Conservation (phyloP, 345 rosid genomes). For the Eucalyptus curtisii region DNA sequence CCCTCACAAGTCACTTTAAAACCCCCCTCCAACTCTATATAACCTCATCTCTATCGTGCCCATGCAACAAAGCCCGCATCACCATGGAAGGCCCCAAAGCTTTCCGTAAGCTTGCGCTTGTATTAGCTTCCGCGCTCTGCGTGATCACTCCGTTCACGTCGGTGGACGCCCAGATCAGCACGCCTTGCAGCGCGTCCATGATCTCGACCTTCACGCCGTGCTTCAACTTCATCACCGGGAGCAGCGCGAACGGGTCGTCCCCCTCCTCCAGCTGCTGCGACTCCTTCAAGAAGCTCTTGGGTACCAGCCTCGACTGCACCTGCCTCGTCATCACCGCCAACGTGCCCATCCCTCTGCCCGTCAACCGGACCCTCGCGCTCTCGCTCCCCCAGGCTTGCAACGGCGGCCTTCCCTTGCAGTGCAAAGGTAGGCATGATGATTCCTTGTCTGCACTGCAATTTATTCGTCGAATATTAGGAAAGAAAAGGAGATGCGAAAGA, state of each 20-base stretch:
- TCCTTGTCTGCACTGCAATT: background rate
- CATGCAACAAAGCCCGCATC: background rate
- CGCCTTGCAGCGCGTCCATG: slow-evolving; percentile 77
- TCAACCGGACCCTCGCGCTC: slow-evolving; percentile 52
- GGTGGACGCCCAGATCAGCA: slow-evolving; percentile 48
- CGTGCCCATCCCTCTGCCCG: slow-evolving; percentile 60
- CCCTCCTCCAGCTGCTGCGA: slow-evolving; percentile 62
- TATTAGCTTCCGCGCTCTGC: background rate
- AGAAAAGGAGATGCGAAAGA: background rate
- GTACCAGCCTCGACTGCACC: slow-evolving; percentile 45
- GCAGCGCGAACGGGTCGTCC: slow-evolving; percentile 36
- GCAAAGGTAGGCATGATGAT: slow-evolving; percentile 37
- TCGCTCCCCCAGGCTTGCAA: slow-evolving; percentile 66
- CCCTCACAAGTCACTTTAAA: background rate
- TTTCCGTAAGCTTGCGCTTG: background rate
- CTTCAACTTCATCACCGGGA: slow-evolving; percentile 68
- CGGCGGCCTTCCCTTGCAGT: slow-evolving; percentile 46
- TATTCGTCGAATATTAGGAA: background rate
- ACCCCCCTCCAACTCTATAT: background rate
- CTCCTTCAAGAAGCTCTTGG: slow-evolving; percentile 37
- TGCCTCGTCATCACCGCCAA: slow-evolving; percentile 64
- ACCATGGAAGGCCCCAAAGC: background rate
- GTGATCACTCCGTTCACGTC: background rate
- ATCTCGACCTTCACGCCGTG: slow-evolving; percentile 76
- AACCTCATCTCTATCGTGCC: background rate